Base-by-base conservation (phyloP, 2,329 filamentous ascomycete genomes). In the Cordyceps militaris region DNA sequence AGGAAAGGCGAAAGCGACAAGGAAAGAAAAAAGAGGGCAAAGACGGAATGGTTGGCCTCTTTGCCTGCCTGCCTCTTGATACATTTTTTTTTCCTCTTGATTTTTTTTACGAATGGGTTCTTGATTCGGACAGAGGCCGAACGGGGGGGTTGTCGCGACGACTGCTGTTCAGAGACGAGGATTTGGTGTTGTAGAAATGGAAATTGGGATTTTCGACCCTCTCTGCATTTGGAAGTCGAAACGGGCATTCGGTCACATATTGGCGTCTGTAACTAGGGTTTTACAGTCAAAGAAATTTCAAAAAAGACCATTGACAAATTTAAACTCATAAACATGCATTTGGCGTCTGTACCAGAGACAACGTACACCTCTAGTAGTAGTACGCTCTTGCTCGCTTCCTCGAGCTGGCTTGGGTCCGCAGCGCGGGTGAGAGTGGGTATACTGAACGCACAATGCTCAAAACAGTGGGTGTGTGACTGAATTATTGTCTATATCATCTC, bases 251-350 rank as follows among this genome's bases (percentile, higher is more conserved):
- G 80, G 80, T 84, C 79, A 79, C 77, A 82, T 81, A 79, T 77
- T 80, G 80, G 80, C 80, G 80, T 83, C 80, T 82, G 79, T 83
- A 82, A 81, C 82, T 77, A 82, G 79, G 79, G 79, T 82, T 56
- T 79, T 80, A 79, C 75, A 77, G 78, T 80, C 78, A 80, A 78
- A 75, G 69, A 72, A 73, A 74, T 75, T 75, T 75, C 36, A 47
- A 57, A 56, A 59, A 73, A 67, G 67, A 73, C 69, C 68, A 73
- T 70, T 70, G 69, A 56, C 58, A 59, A 57, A 56, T 16, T 42
- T 48, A 14, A 48, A 56, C 8, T 16, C n/a, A 38, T n/a, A n/a
- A 4, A 13, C 34, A n/a, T n/a, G 14, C 14, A 32, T 38, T 16
- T 6, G 16, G 34, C 6, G 28, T 11, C 16, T 5, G 3, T 16